Conservation (phyloP, 768 basidiomycete species). For the Lyophyllum shimeji region DNA sequence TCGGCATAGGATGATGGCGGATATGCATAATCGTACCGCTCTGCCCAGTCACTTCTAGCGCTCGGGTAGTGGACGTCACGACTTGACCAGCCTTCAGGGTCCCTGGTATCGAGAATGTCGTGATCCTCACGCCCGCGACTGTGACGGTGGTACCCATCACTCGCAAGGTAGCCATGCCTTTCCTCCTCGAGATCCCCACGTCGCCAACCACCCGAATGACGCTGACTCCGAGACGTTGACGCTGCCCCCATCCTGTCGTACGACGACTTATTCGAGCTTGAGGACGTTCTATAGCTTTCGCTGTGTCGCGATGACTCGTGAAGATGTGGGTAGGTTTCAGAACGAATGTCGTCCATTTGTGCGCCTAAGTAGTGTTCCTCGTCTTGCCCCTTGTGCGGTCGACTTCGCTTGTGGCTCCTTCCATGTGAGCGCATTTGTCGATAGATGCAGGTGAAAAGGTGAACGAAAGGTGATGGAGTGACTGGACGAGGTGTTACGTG, state of each 20-base stretch:
- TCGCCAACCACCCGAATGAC: slow-evolving; percentile 51
- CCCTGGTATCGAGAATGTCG: slow-evolving; percentile 42
- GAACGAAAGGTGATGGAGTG: slow-evolving; percentile 23
- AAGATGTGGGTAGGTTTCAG: slow-evolving; percentile 53
- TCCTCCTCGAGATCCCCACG: slow-evolving; percentile 44
- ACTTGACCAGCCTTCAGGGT: slow-evolving; percentile 44
- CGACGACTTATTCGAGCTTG: slow-evolving; percentile 38
- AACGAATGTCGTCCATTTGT: slow-evolving; percentile 50
- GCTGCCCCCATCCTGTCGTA: slow-evolving; percentile 53
- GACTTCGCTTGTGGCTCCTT: slow-evolving; percentile 50
- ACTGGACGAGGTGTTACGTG: slow-evolving; percentile 28
- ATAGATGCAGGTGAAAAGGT: slow-evolving; percentile 19
- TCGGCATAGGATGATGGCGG: slow-evolving; percentile 48
- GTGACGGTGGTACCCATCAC: slow-evolving; percentile 49
- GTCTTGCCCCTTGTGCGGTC: slow-evolving; percentile 48
- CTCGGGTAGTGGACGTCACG: slow-evolving; percentile 42
- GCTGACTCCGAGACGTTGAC: slow-evolving; percentile 52
- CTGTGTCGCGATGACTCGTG: slow-evolving; percentile 46
- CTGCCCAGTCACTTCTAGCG: slow-evolving; percentile 47
- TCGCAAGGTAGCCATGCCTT: slow-evolving; percentile 35
- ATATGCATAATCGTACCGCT: slow-evolving; percentile 45
- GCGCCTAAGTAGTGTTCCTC: slow-evolving; percentile 48
- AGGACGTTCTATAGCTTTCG: slow-evolving; percentile 47
- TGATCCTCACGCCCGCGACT: slow-evolving; percentile 48
- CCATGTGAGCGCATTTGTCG: slow-evolving; percentile 43